Base-by-base conservation (phyloP, 1,284 basidiomycete species). In the Pterulicium gracile region DNA sequence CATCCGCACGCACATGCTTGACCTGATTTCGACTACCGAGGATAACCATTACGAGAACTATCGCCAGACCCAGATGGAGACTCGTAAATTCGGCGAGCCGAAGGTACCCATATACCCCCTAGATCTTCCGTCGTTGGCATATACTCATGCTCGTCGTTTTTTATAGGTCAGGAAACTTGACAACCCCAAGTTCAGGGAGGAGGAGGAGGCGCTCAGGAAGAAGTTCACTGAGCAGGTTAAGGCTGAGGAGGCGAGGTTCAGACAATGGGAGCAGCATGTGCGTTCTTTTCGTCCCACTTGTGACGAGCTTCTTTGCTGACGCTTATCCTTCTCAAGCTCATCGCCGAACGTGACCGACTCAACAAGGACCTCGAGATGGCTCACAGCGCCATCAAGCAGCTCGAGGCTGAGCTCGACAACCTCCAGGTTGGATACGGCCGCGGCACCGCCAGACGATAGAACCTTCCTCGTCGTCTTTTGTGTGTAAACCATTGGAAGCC, bases 191-290 rank as follows among this genome's bases (percentile, higher is more conserved):
- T 99, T 96, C 82, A 95, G 95, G 74, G 96, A 98, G 66, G 95
- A 99, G 68, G 95, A 99, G 64, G 95, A 99, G 67, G 75, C 82
- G 52, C 78, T 98, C 53, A 75, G 95, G 59, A 97, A 95, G 76
- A 81, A 93, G 51, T 99, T 99, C 68, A 99, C 95, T 24, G 96
- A 99, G 66, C 95, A 98, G 72, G 96, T 99, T 77, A 99, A 99
- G 75, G 75, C 93, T 50, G 95, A 99, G 72, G 95, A 99, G 65
- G 78, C 88, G 10, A 77, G 96, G 51, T 99, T 99, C 79, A 81
- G 96, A 61, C 93, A 98, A 61, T 99, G 96, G 96, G 95, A 98
- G 67, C 92, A 96, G 70, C 94, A 97, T 69, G 88, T 93, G 63
- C 54, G 85, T 75, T 43, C 43, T 47, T 44, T 23, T 49, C 45